Conservation (phyloP, 306 rosid genomes). For the Mucuna pruriens region DNA sequence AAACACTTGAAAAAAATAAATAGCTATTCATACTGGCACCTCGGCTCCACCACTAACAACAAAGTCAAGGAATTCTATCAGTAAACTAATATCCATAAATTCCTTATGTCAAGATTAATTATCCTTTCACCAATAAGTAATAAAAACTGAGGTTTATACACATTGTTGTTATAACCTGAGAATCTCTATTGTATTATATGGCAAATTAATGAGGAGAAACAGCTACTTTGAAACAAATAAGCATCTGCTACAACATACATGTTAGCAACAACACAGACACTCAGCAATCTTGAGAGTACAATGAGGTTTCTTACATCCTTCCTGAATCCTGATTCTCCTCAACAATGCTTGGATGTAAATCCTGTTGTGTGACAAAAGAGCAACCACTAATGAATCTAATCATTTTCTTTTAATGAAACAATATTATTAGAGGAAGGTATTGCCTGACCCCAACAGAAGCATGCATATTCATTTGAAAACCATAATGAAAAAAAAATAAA, state of each 20-base stretch:
- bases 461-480: not conserved
- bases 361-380: conserved; percentile 33
- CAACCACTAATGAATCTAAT: not conserved
- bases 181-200: not conserved
- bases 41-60: not conserved
- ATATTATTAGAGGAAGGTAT: not conserved
- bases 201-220: not conserved
- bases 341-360: not conserved
- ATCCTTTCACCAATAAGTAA: not conserved
- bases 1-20: not conserved
- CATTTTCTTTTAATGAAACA: not conserved
- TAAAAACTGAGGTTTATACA: not conserved
- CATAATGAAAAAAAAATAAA: not conserved
- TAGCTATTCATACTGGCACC: not conserved
- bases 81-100: not conserved
- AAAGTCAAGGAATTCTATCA: not conserved
- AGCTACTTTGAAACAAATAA: not conserved
- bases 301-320: not conserved
- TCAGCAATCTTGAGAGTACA: not conserved
- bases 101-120: not conserved
- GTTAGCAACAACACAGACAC: not conserved
- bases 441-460: not conserved
- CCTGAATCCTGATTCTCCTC: conserved; percentile 8
- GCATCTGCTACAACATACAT: not conserved
- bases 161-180: not conserved